Evolutionary conservation across 192 early-diverging fungal genomes (phyloP).

Genomic region (Umbelopsis isabellina): DNA sequence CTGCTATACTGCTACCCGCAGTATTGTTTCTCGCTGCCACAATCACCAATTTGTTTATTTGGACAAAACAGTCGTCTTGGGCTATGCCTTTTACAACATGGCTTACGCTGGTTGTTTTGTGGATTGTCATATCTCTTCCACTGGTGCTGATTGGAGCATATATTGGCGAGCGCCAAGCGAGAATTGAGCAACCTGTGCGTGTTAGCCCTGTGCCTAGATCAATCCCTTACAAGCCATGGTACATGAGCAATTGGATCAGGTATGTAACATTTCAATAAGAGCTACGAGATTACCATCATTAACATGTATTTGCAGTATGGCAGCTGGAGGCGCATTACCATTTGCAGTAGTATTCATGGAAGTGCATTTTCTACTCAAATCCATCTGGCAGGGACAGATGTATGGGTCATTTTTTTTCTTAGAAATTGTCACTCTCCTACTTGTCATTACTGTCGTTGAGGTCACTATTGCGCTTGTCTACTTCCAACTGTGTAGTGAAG

Average conservation of each 20-base stretch:
- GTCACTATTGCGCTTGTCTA: constrained; percentile 71
- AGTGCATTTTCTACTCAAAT: constrained; percentile 71
- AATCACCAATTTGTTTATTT: constrained; percentile 84
- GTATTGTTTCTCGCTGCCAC: constrained; percentile 66
- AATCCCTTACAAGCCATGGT: constrained; percentile 81
- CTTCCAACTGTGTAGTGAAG: constrained; percentile 65
- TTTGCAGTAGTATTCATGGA: constrained; percentile 77
- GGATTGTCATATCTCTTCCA: constrained; percentile 81
- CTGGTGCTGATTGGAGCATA: constrained; percentile 85
- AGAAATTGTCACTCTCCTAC: constrained; percentile 59
- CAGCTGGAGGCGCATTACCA: constrained; percentile 51
- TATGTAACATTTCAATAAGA: constrained; percentile 27
- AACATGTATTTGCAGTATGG: constrained; percentile 29
- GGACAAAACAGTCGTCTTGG: constrained; percentile 82
- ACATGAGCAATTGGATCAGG: constrained; percentile 61
- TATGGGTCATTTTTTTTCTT: constrained; percentile 69
- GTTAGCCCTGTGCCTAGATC: constrained; percentile 93
- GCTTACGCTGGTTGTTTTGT: constrained; percentile 75
- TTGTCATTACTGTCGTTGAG: constrained; percentile 59
- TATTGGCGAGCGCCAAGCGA: constrained; percentile 57
- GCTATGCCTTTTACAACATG: constrained; percentile 92
- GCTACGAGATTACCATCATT: not conserved
- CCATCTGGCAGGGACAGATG: constrained; percentile 69
- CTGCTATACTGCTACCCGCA: constrained; percentile 61
- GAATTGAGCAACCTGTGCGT: constrained; percentile 79